A percentile compares a stretch with the other conserved stretches of the same genome.
Evolutionary conservation across 2,329 filamentous ascomycete species (phyloP).

Genomic region (Botryotinia globosa): DNA sequence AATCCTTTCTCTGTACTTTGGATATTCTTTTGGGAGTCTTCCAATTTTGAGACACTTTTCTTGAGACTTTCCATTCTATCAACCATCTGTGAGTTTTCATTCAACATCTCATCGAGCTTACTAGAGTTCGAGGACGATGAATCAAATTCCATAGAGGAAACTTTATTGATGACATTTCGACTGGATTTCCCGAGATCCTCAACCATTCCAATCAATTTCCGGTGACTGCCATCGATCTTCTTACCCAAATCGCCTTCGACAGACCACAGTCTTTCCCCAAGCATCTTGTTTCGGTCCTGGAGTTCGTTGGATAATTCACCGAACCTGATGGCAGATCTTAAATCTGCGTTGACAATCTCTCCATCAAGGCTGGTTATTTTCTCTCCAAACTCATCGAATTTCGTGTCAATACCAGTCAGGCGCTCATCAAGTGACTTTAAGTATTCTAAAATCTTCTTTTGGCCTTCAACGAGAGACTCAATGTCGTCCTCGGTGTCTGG

Average conservation of each 20-base stretch:
- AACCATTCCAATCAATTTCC: conserved; percentile 25
- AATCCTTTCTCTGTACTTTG: conserved; percentile 24
- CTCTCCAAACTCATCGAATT: conserved; percentile 25
- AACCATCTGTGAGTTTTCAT: conserved; percentile 22
- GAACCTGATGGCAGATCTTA: conserved; percentile 30
- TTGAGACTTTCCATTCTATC: conserved; percentile 23
- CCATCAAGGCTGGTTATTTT: conserved; percentile 25
- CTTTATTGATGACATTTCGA: conserved; percentile 23
- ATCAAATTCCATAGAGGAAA: conserved; percentile 24
- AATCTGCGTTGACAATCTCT: conserved; percentile 26
- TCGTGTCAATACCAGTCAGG: conserved; percentile 21
- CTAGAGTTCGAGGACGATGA: conserved; percentile 19
- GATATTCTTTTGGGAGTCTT: conserved; percentile 21
- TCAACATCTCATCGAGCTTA: conserved; percentile 24
- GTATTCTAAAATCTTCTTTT: conserved; percentile 22
- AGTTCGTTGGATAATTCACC: conserved; percentile 32
- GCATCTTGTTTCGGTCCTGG: conserved; percentile 29
- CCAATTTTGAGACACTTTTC: conserved; percentile 25
- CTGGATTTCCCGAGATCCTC: conserved; percentile 28
- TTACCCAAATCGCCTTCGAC: conserved; percentile 29
- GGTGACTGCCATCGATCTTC: conserved; percentile 29
- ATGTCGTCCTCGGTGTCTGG: conserved; percentile 26
- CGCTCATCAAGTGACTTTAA: conserved; percentile 24
- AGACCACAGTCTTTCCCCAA: conserved; percentile 27
- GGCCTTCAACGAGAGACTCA: conserved; percentile 21